Percentiles rank a stretch among this genome's conserved stretches.
Conservation (phyloP, 2,329 filamentous ascomycete species). For the Xylaria sp. region DNA sequence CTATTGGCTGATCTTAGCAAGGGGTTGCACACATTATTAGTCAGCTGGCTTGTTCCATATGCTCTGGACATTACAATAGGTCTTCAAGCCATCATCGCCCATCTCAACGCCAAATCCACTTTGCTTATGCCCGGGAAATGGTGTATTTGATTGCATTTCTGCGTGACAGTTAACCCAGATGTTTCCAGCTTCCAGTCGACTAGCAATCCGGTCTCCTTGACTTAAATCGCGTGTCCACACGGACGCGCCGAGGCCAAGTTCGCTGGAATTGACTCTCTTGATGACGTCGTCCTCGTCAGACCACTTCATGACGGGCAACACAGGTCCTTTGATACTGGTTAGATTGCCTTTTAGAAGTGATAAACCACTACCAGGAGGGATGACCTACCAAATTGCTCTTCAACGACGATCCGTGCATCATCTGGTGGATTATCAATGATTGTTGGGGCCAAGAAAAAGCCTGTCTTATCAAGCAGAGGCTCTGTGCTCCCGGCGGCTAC, state of each 20-base stretch:
- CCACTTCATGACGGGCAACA: conserved; percentile 50
- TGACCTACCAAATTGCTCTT: conserved; percentile 34
- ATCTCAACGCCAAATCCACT: conserved; percentile 57
- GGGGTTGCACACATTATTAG: too few species aligned
- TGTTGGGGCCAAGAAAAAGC: conserved; percentile 31
- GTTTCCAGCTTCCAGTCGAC: conserved; percentile 55
- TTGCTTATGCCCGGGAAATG: conserved; percentile 57
- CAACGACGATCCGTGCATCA: conserved; percentile 26
- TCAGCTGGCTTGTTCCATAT: too few species aligned
- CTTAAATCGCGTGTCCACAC: conserved; percentile 56
- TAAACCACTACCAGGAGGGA: too few species aligned
- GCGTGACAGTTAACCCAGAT: conserved; percentile 58
- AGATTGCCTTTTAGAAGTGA: neutral
- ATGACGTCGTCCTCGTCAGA: conserved; percentile 51
- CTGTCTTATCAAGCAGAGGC: conserved; percentile 1
- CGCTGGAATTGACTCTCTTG: conserved; percentile 52
- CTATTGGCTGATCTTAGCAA: too few species aligned
- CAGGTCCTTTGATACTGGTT: conserved; percentile 36
- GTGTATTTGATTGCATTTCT: conserved; percentile 43
- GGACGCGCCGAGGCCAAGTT: conserved; percentile 57
- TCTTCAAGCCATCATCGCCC: conserved; percentile 46
- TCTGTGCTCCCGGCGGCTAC: conserved; percentile 27
- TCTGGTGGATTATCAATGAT: conserved; percentile 35
- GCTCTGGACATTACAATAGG: conserved; percentile 40
- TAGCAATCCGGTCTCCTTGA: conserved; percentile 52